Evolutionary conservation across 371 early-diverging fungal species (phyloP), one percentile per base, ranked within the genome.

Genomic region (Syncephalastrum contaminatum): DNA sequence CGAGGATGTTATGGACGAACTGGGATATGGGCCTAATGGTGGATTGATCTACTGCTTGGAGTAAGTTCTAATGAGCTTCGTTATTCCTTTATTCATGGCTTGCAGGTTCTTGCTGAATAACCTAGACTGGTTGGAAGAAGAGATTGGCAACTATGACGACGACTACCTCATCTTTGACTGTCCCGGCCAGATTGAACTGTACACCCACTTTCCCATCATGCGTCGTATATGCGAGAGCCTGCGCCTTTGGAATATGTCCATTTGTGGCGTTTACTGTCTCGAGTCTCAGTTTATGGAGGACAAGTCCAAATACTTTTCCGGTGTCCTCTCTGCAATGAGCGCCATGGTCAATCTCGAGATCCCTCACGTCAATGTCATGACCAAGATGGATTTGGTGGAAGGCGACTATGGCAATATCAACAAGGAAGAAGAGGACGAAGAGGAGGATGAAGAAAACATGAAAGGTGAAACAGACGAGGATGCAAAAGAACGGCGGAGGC

Each of bases 181-280:
- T 64, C 99, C 99, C n/a, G 99, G 94, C 4, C 99, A 99, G 75
- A 97, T 99, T 53, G 99, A 99, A 73, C 83, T 99, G 42, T 99
- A 99, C 75, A 96, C 99, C n/a, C 99, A 99, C 70, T 93, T 94
- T 43, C 90, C 93, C 15, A 90, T 97, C 51, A 96, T 99, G 91
- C 83, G 83, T 47, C 82, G 84, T 14, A 54, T 98, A 41, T 88
- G 94, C 27, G 86, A 88, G 43, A 66, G 78, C 15, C 61, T 99
- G 43, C 74, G 75, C 48, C 82, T 82, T 39, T 70, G 82, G 71
- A 84, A 89, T 53, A 86, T 90, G 74, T 64, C 73, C 3, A 85
- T 92, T 14, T 93, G 94, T 60, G 96, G 96, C 4, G 93, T 97
- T 1, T 99, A 99, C 69, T 77, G 95, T 42, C 73, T 98, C 4